These are phyloP conservation scores for Yamadazyma diospyri DNA, from an alignment of 1,139 yeast species.

Conservation along the genomic window DNA sequence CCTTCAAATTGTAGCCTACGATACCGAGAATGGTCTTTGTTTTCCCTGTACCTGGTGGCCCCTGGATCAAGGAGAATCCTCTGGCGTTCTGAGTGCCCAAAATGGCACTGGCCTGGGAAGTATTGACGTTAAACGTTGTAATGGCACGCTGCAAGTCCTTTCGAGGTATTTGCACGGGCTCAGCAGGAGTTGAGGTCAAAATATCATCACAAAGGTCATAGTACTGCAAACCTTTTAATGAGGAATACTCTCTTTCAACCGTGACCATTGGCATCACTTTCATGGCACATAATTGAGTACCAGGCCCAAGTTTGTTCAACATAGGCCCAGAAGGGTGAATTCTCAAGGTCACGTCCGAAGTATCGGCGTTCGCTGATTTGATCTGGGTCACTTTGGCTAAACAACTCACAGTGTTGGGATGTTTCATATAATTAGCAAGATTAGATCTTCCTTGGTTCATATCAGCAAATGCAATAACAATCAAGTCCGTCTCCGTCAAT, in stretches of 20 bases:
- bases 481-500: constrained; percentile 71
- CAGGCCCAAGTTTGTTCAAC: constrained; percentile 58
- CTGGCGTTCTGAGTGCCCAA: constrained; percentile 60
- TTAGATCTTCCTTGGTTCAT: constrained; percentile 16
- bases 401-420: constrained; percentile 43
- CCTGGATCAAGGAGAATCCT: constrained; percentile 92
- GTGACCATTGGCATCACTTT: constrained; percentile 85
- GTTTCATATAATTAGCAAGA: constrained; percentile 23
- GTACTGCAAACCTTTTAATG: constrained; percentile 75
- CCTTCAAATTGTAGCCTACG: constrained; percentile 55
- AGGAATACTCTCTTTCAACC: constrained; percentile 86
- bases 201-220: constrained; percentile 71
- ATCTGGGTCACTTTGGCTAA: constrained; percentile 77
- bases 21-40: constrained; percentile 94
- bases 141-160: constrained; percentile 38
- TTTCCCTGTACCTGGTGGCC: constrained; percentile 98
- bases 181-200: constrained; percentile 59
- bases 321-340: constrained; percentile 52
- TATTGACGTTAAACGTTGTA: constrained; percentile 59
- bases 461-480: constrained; percentile 55
- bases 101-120: constrained; percentile 88
- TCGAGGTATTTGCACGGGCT: constrained; percentile 28
- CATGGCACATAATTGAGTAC: constrained; percentile 61
- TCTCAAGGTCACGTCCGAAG: constrained; percentile 70
- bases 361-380: constrained; percentile 61